phyloP scores from a whole-genome alignment of 1,284 basidiomycete genomes.

The Austroboletus niveus region DNA sequence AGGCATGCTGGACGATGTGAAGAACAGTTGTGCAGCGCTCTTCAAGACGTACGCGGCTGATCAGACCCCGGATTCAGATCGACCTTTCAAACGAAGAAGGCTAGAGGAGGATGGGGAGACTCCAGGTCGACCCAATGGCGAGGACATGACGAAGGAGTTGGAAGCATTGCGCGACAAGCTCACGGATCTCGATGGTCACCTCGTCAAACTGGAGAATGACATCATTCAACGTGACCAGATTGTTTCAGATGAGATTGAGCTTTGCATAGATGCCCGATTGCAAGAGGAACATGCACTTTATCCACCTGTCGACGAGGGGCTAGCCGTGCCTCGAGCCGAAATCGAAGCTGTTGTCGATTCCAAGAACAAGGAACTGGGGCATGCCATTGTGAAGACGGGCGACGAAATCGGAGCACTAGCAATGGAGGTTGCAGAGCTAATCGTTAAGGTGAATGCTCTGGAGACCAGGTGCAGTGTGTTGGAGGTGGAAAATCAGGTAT shows the following conservation, averaged over 20 bases:
- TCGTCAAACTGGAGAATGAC: constrained; percentile 45
- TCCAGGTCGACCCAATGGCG: background rate
- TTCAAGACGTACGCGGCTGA: constrained; percentile 17
- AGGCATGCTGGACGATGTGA: constrained; percentile 24
- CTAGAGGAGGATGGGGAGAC: constrained; percentile 21
- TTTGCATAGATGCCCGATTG: constrained; percentile 35
- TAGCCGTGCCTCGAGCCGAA: constrained; percentile 16
- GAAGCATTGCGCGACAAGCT: constrained; percentile 42
- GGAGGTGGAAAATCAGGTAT: constrained; percentile 31
- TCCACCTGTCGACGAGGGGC: constrained; percentile 12
- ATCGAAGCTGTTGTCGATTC: constrained; percentile 23
- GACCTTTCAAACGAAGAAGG: constrained; percentile 41
- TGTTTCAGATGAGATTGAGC: constrained; percentile 39
- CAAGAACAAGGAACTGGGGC: constrained; percentile 18
- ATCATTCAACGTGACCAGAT: constrained; percentile 38
- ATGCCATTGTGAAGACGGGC: constrained; percentile 26
- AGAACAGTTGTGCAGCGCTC: constrained; percentile 20
- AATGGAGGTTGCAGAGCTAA: constrained; percentile 37
- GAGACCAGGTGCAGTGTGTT: constrained; percentile 30
- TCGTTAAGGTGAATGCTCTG: constrained; percentile 29
- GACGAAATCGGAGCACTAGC: constrained; percentile 40
- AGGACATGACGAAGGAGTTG: constrained; percentile 29
- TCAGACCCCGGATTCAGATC: constrained; percentile 20
- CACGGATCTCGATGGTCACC: constrained; percentile 35
- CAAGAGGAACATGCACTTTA: constrained; percentile 32